Evolutionary conservation across 345 rosid species (phyloP), one percentile per base, ranked within the genome.

Genomic region (Populus tremula): DNA sequence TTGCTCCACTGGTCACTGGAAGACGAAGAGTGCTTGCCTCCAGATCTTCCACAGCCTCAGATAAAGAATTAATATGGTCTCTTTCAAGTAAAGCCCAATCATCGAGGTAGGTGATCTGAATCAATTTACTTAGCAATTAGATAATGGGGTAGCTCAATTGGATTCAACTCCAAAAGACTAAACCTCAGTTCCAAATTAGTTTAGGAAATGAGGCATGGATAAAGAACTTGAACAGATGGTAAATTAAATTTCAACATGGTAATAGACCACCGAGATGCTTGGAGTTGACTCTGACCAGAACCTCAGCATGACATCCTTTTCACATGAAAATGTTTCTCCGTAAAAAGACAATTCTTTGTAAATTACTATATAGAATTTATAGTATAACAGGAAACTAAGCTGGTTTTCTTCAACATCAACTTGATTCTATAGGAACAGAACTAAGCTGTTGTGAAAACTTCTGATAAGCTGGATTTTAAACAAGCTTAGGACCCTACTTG

Each of bases 21-120:
- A 96, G 86, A 63, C 94, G 97, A 70, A 90, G 90, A 71, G 99
- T 96, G 84, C 89, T 89, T 3, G 98, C 97, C 87, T 94, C 91
- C 76, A 96, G 84, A 90, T 93, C 98, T 82, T 93, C 90, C 69
- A 89, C 87, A 69, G 92, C 92, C 73, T 94, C 94, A 73, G 88
- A 83, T 90, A 96, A 84, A 74, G 97, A 92, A 80, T 83, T 79
- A 66, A 84, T 71, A 80, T 96, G 97, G 71, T 94, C 96, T 82
- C 85, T 88, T 87, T 94, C 97, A 77, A 92, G 89, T 73, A 82
- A 85, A 63, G 90, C 93, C 98, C 99, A 96, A 73, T 91, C 91
- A 73, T 92, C 91, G 61, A 96, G 95, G 87, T 80, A 74, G 62
- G 72, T 84, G 87, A 96, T 89, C 99, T 96, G 86, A 81, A 75